These are phyloP conservation scores for Dimargaris cristalligena DNA, from an alignment of 192 early-diverging fungal genomes.

Conservation along the genomic window DNA sequence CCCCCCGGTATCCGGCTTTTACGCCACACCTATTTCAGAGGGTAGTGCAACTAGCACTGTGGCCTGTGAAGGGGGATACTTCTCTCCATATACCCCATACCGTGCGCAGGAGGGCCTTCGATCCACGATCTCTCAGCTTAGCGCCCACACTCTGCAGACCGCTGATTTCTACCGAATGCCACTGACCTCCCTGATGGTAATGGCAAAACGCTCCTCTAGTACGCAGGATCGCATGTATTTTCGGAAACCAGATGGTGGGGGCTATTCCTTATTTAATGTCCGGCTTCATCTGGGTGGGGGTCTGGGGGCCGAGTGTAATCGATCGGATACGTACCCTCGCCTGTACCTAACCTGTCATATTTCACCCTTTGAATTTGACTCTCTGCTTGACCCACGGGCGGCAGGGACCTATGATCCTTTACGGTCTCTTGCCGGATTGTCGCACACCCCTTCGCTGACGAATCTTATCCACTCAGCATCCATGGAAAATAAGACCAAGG, in stretches of 20 bases:
- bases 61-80: neutral
- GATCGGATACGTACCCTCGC: neutral
- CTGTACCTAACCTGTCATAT: slow-evolving; percentile 1
- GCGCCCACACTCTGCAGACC: neutral
- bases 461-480: neutral
- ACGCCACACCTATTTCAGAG: too few species aligned
- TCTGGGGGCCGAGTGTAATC: slow-evolving; percentile 27
- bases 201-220: slow-evolving; percentile 1
- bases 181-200: neutral
- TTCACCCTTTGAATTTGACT: slow-evolving; percentile 7
- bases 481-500: neutral
- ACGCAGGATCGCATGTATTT: neutral
- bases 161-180: neutral
- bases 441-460: neutral
- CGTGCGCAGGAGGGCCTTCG: neutral
- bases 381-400: neutral
- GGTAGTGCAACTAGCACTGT: too few species aligned
- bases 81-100: neutral
- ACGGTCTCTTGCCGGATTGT: neutral
- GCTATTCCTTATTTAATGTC: slow-evolving; percentile 27
- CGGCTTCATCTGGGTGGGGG: slow-evolving; percentile 40
- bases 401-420: neutral
- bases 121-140: neutral
- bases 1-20: too few species aligned
- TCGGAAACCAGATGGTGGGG: slow-evolving; percentile 16